Evolutionary conservation across 352 stramenopile genomes (phyloP).

Genomic region (Pythium sp.): DNA sequence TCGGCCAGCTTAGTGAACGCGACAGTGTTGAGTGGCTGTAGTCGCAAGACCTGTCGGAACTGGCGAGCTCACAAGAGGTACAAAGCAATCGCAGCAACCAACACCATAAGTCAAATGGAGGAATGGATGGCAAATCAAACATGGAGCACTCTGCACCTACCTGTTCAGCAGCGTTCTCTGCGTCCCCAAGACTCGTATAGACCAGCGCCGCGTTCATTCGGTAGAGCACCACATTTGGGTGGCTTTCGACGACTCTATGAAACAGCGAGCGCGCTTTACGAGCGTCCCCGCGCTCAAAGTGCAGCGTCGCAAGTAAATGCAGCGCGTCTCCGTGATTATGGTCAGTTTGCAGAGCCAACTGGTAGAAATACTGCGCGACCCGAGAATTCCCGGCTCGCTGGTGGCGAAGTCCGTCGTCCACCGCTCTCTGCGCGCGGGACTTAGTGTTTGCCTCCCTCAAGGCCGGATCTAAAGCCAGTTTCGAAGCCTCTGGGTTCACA

Average conservation of each 20-base stretch:
- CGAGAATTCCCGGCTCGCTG: slow-evolving; percentile 28
- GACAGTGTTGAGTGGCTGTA: slow-evolving; percentile 19
- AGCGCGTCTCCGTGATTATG: slow-evolving; percentile 27
- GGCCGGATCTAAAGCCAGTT: not conserved
- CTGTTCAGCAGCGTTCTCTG: not conserved
- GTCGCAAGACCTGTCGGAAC: slow-evolving; percentile 17
- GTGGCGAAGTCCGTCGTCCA: slow-evolving; percentile 25
- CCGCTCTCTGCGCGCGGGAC: slow-evolving; percentile 12
- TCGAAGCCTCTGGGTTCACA: slow-evolving; percentile 27
- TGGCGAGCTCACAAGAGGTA: not conserved
- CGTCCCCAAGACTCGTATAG: not conserved
- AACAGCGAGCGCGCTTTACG: slow-evolving; percentile 22
- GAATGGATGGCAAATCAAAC: not conserved
- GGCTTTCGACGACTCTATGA: slow-evolving; percentile 14
- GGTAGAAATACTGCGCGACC: slow-evolving; percentile 37
- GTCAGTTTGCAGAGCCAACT: slow-evolving; percentile 7
- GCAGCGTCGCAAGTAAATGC: slow-evolving; percentile 46
- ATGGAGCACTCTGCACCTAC: slow-evolving; percentile 10
- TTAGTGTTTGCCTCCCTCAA: slow-evolving; percentile 10
- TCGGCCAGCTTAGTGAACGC: slow-evolving; percentile 32
- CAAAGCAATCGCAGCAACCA: not conserved
- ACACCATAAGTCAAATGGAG: not conserved
- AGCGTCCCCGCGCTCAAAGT: slow-evolving; percentile 23
- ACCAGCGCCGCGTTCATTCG: slow-evolving; percentile 17
- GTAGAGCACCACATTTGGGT: slow-evolving; percentile 30